Conservation (phyloP, 768 basidiomycete species). For the Russula virescens region DNA sequence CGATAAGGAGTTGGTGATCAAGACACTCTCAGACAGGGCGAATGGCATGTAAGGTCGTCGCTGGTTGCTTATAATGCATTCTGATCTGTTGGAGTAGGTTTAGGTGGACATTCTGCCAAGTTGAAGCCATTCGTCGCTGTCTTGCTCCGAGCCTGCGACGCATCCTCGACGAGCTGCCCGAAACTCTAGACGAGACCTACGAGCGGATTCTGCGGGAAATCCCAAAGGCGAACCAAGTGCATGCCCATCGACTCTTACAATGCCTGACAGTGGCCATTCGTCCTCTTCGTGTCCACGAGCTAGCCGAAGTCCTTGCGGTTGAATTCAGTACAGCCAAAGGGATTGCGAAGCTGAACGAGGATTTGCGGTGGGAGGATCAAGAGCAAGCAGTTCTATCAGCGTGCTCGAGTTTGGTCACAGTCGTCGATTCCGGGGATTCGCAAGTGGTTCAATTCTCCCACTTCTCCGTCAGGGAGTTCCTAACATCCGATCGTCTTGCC, state of each 20-base stretch:
- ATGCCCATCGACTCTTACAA: neutral
- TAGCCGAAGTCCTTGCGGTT: neutral
- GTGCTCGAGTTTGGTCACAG: neutral
- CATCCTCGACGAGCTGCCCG: neutral
- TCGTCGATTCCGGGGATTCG: neutral
- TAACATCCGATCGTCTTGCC: neutral
- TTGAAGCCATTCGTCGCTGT: neutral
- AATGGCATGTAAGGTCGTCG: neutral
- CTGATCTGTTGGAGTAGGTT: neutral
- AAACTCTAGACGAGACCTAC: slow-evolving; percentile 1
- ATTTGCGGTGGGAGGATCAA: neutral
- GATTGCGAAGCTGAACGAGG: neutral
- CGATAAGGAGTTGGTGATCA: neutral
- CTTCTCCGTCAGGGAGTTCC: slow-evolving; percentile 4
- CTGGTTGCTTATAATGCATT: neutral
- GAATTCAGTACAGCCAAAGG: neutral
- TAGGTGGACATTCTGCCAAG: neutral
- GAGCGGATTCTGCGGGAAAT: neutral
- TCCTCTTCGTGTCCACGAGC: neutral
- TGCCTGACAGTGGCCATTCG: neutral
- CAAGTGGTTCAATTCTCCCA: neutral
- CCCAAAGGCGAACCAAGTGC: neutral
- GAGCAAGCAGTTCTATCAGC: neutral
- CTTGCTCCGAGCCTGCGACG: neutral
- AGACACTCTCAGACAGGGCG: neutral